These are phyloP conservation scores for Trichophyton verrucosum DNA, from an alignment of 2,329 filamentous ascomycete species.

Conservation along the genomic window DNA sequence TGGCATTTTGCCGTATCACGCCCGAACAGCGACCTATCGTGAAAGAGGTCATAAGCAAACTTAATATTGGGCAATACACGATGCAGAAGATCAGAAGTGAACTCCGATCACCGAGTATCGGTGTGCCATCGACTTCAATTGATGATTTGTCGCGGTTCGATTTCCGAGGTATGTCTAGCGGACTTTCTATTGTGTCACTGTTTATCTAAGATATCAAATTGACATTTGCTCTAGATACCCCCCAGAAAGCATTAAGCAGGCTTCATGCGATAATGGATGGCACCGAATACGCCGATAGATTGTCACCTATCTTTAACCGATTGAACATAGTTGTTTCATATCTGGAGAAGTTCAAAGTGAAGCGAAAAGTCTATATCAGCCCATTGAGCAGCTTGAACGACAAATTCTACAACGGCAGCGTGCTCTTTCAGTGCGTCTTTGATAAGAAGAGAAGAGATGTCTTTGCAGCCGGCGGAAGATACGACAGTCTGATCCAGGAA, in stretches of 20 bases:
- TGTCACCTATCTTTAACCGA: constrained; percentile 55
- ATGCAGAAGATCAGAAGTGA: constrained; percentile 77
- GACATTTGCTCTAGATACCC: constrained; percentile 47
- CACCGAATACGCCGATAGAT: constrained; percentile 40
- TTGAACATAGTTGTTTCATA: constrained; percentile 67
- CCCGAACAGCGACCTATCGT: constrained; percentile 54
- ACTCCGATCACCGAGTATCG: constrained; percentile 66
- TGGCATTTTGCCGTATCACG: constrained; percentile 77
- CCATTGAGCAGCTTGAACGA: constrained; percentile 83
- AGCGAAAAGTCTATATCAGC: constrained; percentile 67
- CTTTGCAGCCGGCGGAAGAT: constrained; percentile 85
- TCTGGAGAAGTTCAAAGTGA: constrained; percentile 60
- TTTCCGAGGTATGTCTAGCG: constrained; percentile 53
- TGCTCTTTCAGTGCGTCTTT: constrained; percentile 83
- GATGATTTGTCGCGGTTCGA: constrained; percentile 87
- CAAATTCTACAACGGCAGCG: constrained; percentile 71
- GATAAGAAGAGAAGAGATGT: constrained; percentile 72
- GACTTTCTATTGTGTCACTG: not conserved
- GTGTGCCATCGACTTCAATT: constrained; percentile 75
- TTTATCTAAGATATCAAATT: constrained; percentile 27
- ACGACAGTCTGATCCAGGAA: constrained; percentile 78
- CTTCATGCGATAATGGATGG: constrained; percentile 43
- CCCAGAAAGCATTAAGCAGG: constrained; percentile 60
- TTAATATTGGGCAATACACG: constrained; percentile 67
- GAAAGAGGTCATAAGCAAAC: constrained; percentile 72